phyloP scores from a whole-genome alignment of 2,329 filamentous ascomycete genomes.

The Ambrosiella xylebori region DNA sequence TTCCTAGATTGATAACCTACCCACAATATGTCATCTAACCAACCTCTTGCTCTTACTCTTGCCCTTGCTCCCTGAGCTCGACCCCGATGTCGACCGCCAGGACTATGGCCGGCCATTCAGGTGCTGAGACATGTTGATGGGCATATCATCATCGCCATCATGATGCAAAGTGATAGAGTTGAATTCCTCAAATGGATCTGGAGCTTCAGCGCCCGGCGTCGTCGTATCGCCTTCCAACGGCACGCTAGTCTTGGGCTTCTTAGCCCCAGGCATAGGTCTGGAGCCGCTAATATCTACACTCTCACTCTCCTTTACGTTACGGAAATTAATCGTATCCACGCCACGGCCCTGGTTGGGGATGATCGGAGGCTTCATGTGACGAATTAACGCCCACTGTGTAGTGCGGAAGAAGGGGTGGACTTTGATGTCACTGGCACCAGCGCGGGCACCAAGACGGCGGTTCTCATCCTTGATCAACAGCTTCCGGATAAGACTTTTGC shows the following conservation, averaged over 20 bases:
- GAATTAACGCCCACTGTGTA: constrained; percentile 90
- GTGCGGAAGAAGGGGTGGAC: constrained; percentile 87
- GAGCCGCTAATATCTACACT: constrained; percentile 70
- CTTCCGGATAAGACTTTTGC: constrained; percentile 92
- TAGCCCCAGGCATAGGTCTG: constrained; percentile 23
- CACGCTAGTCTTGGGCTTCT: constrained; percentile 7
- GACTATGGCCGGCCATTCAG: constrained; percentile 15
- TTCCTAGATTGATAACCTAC: no score
- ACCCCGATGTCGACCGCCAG: background rate
- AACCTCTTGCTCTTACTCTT: background rate
- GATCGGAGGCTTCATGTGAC: constrained; percentile 96
- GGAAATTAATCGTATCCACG: constrained; percentile 90
- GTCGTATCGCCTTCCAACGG: constrained; percentile 35
- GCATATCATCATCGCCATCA: constrained; percentile 59
- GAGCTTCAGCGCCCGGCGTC: constrained; percentile 65
- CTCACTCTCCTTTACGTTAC: constrained; percentile 92
- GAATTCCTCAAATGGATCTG: constrained; percentile 95
- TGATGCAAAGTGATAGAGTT: constrained; percentile 96
- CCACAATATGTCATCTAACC: background rate
- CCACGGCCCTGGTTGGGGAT: constrained; percentile 80
- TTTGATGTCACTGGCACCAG: constrained; percentile 94
- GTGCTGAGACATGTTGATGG: constrained; percentile 18
- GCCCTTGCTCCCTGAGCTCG: background rate
- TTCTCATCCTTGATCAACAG: constrained; percentile 96
- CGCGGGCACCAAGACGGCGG: constrained; percentile 76